Conservation (phyloP, 1,284 basidiomycete genomes). For the Trichosporon sp. region DNA sequence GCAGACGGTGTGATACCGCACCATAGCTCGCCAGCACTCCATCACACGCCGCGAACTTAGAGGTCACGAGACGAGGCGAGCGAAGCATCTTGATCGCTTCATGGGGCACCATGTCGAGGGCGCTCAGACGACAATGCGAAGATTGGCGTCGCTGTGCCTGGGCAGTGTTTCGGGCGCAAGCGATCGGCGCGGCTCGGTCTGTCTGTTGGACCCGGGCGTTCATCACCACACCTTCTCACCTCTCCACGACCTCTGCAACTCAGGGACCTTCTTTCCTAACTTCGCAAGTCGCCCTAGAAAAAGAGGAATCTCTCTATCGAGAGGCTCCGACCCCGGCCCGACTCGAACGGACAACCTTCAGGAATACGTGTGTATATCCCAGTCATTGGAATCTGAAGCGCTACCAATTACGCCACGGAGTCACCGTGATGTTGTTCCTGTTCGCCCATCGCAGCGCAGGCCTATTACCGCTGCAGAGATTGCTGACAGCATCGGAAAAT, state of each 20-base stretch:
- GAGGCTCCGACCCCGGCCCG: slow-evolving; percentile 6
- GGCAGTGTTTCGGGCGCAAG: neutral
- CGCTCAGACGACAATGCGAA: neutral
- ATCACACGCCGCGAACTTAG: too few relatives aligned
- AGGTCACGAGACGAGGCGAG: neutral
- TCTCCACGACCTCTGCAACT: neutral
- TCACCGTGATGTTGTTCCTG: neutral
- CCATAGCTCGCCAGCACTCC: too few relatives aligned
- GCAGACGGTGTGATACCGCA: too few relatives aligned
- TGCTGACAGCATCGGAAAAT: too few relatives aligned
- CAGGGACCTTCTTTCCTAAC: neutral
- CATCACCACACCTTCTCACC: neutral
- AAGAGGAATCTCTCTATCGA: slow-evolving; percentile 7
- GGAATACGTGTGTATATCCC: slow-evolving; percentile 5
- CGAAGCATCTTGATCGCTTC: too few relatives aligned
- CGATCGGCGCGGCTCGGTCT: neutral
- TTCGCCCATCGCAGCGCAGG: neutral
- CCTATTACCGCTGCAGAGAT: neutral
- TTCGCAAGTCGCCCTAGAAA: neutral
- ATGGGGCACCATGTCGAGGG: neutral
- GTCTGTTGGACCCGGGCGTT: neutral
- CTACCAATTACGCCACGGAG: slow-evolving; percentile 7
- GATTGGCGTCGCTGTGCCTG: neutral
- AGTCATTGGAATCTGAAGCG: slow-evolving; percentile 7
- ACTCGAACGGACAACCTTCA: slow-evolving; percentile 7